A percentile compares a stretch with the other conserved stretches of the same genome.
Conservation (phyloP, 2,329 filamentous ascomycete species). For the Sporothrix euskadiensis region DNA sequence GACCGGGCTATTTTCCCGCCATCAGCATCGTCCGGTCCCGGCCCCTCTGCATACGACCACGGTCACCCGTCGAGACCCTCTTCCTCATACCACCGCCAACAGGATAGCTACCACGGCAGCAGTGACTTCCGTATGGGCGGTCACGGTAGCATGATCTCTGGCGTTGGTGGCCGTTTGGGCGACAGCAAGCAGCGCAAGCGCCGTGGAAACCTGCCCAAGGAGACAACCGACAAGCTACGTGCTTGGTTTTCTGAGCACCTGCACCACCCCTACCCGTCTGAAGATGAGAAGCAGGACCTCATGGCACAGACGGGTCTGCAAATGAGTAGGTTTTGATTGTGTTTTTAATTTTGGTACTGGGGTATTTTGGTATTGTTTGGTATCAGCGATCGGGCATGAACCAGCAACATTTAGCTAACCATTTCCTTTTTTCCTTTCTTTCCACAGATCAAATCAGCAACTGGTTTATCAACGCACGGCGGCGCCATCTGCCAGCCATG, state of each 20-base stretch:
- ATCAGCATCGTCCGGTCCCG: background rate
- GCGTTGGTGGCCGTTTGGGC: slow-evolving; percentile 33
- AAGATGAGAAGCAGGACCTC: slow-evolving; percentile 82
- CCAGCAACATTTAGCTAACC: slow-evolving; percentile 25
- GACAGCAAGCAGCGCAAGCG: slow-evolving; percentile 61
- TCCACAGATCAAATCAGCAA: slow-evolving; percentile 68
- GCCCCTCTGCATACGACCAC: background rate
- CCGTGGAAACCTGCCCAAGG: slow-evolving; percentile 86
- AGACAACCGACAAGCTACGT: slow-evolving; percentile 78
- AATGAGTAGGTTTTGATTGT: slow-evolving; percentile 60
- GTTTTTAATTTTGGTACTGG: slow-evolving; percentile 22
- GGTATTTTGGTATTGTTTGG: slow-evolving; percentile 10
- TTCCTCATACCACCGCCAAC: slow-evolving; percentile 1
- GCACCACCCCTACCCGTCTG: slow-evolving; percentile 79
- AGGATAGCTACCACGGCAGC: slow-evolving; percentile 42
- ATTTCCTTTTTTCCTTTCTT: background rate
- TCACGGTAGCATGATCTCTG: background rate
- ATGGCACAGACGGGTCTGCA: slow-evolving; percentile 75
- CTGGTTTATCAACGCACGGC: slow-evolving; percentile 78
- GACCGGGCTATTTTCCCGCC: slow-evolving; percentile 8
- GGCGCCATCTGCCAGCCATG: slow-evolving; percentile 63
- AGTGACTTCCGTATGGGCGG: slow-evolving; percentile 28
- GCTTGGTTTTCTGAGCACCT: slow-evolving; percentile 78
- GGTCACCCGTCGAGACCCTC: background rate
- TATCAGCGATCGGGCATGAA: slow-evolving; percentile 12